Evolutionary conservation across 2,329 filamentous ascomycete species (phyloP), one percentile per base, ranked within the genome.

Genomic region (Clarireedia sp.): DNA sequence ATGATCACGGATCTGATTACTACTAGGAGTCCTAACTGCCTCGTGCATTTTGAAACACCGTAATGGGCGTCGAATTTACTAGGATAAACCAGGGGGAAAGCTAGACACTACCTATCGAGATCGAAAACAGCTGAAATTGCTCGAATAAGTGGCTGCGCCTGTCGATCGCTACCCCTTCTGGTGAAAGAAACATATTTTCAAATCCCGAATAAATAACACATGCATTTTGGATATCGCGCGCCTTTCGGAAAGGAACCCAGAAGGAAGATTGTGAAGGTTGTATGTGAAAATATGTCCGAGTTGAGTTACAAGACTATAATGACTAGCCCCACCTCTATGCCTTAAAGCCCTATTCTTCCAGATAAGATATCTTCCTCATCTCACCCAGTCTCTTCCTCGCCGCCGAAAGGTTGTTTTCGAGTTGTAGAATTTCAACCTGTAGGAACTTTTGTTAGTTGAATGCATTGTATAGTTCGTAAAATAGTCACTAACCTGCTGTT

Each of bases 401-500:
- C 33, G 87, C 77, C 8, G 85, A 79, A 40, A 99, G 80, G 26
- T 82, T 75, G 67, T 97, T 99, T 74, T 97, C 91, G 62, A 99
- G 80, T 72, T 97, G 90, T 54, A 97, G 78, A 63, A 99, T 99
- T 73, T 99, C 91, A 69, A 99, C 94, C 90, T 96, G 67, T 60
- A 63, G 46, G 40, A 53, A 51, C 33, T 58, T 48, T 17, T 33
- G 29, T 63, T 62, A 62, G 49, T 56, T 4, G 12, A 33, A 33
- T 33, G 29, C 10, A 33, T 10, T 12, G 10, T 33, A 33, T 33
- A 33, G 10, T 12, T 8, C 19, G 40, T 23, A 26, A 45, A 55
- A 40, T 37, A 5, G 57, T 40, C 41, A 78, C 80, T 66, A 78
- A 96, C 91, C 88, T 99, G 94, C 70, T 99, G 94, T 75, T 99